Base-by-base conservation (phyloP, 176 grass and related monocot genomes). In the Cenchrus americanus region DNA sequence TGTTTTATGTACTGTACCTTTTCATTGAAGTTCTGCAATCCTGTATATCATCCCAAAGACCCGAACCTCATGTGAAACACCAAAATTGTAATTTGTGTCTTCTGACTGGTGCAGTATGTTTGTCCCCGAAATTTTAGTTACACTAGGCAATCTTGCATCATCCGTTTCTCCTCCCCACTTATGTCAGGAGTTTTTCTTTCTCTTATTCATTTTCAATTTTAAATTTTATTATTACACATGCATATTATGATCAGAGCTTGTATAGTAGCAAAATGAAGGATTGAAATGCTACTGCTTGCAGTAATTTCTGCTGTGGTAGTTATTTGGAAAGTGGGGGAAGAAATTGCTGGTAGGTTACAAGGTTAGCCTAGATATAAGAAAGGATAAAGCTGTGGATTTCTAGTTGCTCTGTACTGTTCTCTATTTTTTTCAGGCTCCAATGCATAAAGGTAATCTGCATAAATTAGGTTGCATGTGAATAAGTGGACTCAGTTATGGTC, bases 61-160 rank as follows among this genome's bases (percentile, higher is more conserved):
- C 46, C 2, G 40, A 70, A 60, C 71, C 27, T 10, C 66, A 71
- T 71, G 55, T 10, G 21, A 14, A 71, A 44, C 15, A 48, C 53
- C 24, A 46, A 26, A 18, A 48, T 46, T 75, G 40, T 63, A 65
- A 47, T 43, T 67, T 57, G 17, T 65, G 27, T 32, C 18, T 15
- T 0, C 69, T 85, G 52, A 30, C 7, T 12, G 2, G 40, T 7
- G n/a, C 60, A 69, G 63, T 60, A 59, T 85, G 42, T 8, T 77
- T 69, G 63, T 12, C 6, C 10, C 66, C 47, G 60, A 83, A 14
- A 83, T 52, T 3, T 83, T 44, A 43, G 40, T 69, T 69, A 21
- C 44, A 83, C 57, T 75, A 74, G 69, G 32, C 69, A 18, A 22
- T 68, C 65, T 11, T 68, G 15, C 30, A 9, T 23, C 61, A 42